These are phyloP conservation scores for Penicillium sclerotiorum DNA, from an alignment of 2,329 filamentous ascomycete species.

Conservation along the genomic window DNA sequence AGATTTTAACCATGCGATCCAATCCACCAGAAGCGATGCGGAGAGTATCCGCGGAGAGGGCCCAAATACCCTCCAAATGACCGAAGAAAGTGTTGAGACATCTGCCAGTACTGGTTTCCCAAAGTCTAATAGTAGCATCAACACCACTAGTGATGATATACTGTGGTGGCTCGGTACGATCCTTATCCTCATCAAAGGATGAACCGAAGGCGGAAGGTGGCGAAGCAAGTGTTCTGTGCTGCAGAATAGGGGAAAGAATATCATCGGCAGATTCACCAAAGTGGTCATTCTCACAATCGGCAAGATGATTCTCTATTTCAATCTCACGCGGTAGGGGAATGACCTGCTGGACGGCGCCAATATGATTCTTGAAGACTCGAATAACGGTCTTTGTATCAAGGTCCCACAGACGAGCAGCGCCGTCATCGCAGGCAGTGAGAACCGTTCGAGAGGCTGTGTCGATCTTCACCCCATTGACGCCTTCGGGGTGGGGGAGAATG, in stretches of 20 bases:
- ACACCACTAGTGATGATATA: conserved; percentile 94
- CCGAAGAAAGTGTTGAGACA: conserved; percentile 94
- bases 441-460: conserved; percentile 81
- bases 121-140: conserved; percentile 87
- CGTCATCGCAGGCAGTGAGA: conserved; percentile 91
- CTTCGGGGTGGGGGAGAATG: conserved; percentile 80
- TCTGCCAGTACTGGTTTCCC: conserved; percentile 80
- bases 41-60: conserved; percentile 82
- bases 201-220: conserved; percentile 61
- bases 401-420: conserved; percentile 90
- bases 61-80: conserved; percentile 95
- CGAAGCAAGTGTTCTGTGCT: conserved; percentile 28
- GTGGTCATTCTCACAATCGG: conserved; percentile 60
- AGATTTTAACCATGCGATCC: conserved; percentile 93
- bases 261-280: conserved; percentile 34
- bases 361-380: conserved; percentile 78
- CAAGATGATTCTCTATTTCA: conserved; percentile 75
- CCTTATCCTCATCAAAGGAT: conserved; percentile 62
- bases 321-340: conserved; percentile 83
- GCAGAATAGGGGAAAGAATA: conserved; percentile 27
- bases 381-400: conserved; percentile 81
- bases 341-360: conserved; percentile 93
- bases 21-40: conserved; percentile 87
- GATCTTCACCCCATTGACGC: conserved; percentile 94
- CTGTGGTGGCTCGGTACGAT: conserved; percentile 73